These are phyloP conservation scores for Trichoderma hamatum DNA, from an alignment of 2,329 filamentous ascomycete species.

Conservation along the genomic window DNA sequence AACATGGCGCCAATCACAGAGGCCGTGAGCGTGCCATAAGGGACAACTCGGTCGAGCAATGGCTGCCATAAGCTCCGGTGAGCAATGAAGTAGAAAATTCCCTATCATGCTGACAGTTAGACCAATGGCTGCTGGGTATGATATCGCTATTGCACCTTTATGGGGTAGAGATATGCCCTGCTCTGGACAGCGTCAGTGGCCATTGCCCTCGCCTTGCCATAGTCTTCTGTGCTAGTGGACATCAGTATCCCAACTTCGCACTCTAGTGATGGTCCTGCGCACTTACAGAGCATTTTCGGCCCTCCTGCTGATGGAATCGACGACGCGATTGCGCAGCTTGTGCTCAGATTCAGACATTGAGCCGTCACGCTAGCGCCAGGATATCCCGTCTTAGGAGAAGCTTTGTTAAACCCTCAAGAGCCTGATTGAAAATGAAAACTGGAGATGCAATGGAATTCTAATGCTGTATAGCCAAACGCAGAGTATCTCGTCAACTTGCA, in stretches of 20 bases:
- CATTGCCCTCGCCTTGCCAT: conserved; percentile 64
- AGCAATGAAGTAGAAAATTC: conserved; percentile 61
- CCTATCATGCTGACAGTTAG: conserved; percentile 43
- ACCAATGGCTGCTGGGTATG: neutral
- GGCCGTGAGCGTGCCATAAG: conserved; percentile 70
- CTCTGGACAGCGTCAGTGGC: conserved; percentile 72
- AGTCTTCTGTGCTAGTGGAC: conserved; percentile 65
- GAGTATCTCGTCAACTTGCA: too few relatives aligned
- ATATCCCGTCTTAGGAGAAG: neutral
- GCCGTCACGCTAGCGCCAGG: neutral
- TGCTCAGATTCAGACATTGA: conserved; percentile 29
- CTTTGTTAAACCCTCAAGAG: neutral
- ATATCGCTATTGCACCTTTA: conserved; percentile 58
- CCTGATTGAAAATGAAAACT: neutral
- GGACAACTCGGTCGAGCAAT: conserved; percentile 56
- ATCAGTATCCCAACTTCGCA: neutral
- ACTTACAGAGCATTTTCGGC: conserved; percentile 55
- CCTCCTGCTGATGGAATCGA: conserved; percentile 47
- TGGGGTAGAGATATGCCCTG: conserved; percentile 81
- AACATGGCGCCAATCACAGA: conserved; percentile 82
- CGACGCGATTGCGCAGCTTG: conserved; percentile 39
- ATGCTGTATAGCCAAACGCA: neutral
- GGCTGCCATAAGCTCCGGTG: conserved; percentile 63
- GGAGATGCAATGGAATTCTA: conserved; percentile 9
- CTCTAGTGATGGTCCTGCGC: neutral